These are phyloP conservation scores for Wickerhamiella azyma DNA, from an alignment of 805 yeast species.

Conservation along the genomic window DNA sequence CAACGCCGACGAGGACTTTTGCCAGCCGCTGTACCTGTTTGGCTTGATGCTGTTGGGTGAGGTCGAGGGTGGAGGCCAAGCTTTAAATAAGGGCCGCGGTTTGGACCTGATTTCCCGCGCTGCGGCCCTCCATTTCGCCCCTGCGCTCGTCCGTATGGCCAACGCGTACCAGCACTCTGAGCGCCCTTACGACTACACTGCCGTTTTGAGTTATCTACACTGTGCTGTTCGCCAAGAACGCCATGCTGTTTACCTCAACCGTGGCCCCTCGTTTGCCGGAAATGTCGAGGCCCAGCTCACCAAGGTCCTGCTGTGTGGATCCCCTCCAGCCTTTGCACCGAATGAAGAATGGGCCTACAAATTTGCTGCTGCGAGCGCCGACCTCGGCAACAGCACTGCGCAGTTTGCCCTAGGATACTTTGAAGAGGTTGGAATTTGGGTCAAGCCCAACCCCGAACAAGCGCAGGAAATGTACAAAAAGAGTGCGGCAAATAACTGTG, in stretches of 20 bases:
- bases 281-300: constrained; percentile 29
- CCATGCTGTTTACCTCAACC: constrained; percentile 15
- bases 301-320: constrained; percentile 62
- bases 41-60: constrained; percentile 28
- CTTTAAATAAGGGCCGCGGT: too few species aligned
- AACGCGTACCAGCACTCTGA: constrained; percentile 26
- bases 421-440: constrained; percentile 52
- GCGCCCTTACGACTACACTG: constrained; percentile 23
- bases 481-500: constrained; percentile 40
- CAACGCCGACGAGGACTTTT: constrained; percentile 27
- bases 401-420: constrained; percentile 59
- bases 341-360: constrained; percentile 52
- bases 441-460: constrained; percentile 29
- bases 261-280: constrained; percentile 19
- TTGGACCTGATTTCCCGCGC: constrained; percentile 23
- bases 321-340: constrained; percentile 36
- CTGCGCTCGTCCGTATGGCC: constrained; percentile 27
- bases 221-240: constrained; percentile 26
- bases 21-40: constrained; percentile 27
- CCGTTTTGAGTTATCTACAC: constrained; percentile 25
- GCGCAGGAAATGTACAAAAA: constrained; percentile 39
- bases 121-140: constrained; percentile 27
- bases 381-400: constrained; percentile 45
- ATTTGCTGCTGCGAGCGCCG: constrained; percentile 55
- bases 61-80: constrained; percentile 10